Percentiles rank a stretch among this genome's conserved stretches.
Conservation (phyloP, 495 filamentous ascomycete species). For the Viridothelium virens region DNA sequence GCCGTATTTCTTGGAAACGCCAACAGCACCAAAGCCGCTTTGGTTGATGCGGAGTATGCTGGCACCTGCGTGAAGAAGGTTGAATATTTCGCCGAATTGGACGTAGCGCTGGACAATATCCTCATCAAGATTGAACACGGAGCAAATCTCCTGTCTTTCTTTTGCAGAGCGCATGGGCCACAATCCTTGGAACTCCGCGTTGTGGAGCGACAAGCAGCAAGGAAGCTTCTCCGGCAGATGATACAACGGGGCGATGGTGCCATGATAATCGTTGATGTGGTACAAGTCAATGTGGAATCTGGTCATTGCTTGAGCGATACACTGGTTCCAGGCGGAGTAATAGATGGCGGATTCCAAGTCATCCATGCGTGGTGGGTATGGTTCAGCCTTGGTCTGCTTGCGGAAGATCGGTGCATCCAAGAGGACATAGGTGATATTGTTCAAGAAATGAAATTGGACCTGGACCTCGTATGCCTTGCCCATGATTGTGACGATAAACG, state of each 20-base stretch:
- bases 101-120: constrained; percentile 49
- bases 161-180: constrained; percentile 66
- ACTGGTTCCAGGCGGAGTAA: constrained; percentile 69
- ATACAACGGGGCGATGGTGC: constrained; percentile 63
- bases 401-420: constrained; percentile 65
- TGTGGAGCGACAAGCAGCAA: constrained; percentile 54
- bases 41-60: constrained; percentile 70
- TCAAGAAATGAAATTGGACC: constrained; percentile 56
- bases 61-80: constrained; percentile 64
- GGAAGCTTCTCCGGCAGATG: constrained; percentile 58
- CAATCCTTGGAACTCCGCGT: constrained; percentile 67
- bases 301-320: constrained; percentile 55
- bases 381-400: constrained; percentile 57
- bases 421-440: constrained; percentile 67
- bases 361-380: constrained; percentile 67
- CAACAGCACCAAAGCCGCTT: constrained; percentile 66
- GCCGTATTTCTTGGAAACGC: constrained; percentile 68
- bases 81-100: constrained; percentile 65
- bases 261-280: constrained; percentile 78
- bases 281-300: constrained; percentile 62
- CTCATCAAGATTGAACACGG: constrained; percentile 56
- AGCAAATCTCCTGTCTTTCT: constrained; percentile 61
- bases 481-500: constrained; percentile 60
- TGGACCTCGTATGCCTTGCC: constrained; percentile 56
- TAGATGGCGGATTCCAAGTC: constrained; percentile 64